Percentiles rank a stretch among this genome's conserved stretches.
These are phyloP conservation scores for Trypanosoma brucei DNA, from an alignment of 208 protist species.

Conservation along the genomic window DNA sequence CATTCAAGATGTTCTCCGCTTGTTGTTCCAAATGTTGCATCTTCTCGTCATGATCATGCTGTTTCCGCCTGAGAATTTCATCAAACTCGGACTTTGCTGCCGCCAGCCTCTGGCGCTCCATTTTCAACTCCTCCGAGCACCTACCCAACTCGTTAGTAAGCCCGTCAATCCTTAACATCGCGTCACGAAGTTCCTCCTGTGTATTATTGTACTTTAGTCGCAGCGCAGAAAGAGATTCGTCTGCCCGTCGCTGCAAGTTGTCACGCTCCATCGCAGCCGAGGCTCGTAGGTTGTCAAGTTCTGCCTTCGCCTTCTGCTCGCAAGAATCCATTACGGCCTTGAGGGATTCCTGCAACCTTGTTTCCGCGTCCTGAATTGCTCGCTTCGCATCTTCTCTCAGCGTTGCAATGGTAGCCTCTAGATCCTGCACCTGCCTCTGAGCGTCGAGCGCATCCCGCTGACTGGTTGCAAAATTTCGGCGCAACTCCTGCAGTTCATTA, in stretches of 20 bases:
- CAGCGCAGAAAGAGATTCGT: constrained; percentile 15
- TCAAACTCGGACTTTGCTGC: constrained; percentile 7
- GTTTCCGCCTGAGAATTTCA: constrained; percentile 10
- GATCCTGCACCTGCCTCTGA: constrained; percentile 9
- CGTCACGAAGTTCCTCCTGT: constrained; percentile 15
- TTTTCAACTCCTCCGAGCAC: constrained; percentile 16
- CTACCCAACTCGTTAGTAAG: constrained; percentile 24
- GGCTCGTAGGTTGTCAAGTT: constrained; percentile 19
- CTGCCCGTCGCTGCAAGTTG: constrained; percentile 13
- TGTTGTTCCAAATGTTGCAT: neutral
- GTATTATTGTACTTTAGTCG: constrained; percentile 11
- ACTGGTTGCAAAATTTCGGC: constrained; percentile 15
- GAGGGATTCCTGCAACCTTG: neutral
- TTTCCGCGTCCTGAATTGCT: neutral
- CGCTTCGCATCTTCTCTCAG: constrained; percentile 12
- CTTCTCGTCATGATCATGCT: constrained; percentile 22
- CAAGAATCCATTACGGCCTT: neutral
- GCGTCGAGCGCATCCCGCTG: constrained; percentile 14
- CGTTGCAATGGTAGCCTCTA: neutral
- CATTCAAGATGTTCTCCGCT: constrained; percentile 17
- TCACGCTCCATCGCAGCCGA: constrained; percentile 17
- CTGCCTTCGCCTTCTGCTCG: constrained; percentile 7
- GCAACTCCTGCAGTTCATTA: neutral
- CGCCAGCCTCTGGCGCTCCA: constrained; percentile 23
- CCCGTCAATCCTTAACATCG: constrained; percentile 10